Evolutionary conservation across 352 stramenopile genomes (phyloP).

Genomic region (Phytophthora syringae): DNA sequence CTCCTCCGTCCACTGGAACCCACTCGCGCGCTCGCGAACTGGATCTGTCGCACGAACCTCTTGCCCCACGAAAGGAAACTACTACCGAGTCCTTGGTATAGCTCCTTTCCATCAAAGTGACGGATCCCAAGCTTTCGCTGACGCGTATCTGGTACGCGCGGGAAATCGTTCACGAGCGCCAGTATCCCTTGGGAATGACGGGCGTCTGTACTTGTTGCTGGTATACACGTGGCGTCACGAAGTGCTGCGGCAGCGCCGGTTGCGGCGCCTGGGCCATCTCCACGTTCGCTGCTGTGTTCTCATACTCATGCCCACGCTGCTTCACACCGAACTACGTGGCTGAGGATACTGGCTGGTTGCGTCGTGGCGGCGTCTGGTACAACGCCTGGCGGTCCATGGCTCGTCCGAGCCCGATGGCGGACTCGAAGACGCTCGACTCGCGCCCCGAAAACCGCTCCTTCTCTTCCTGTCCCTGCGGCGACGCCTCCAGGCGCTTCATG

Average conservation of each 20-base stretch:
- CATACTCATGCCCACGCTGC: neutral
- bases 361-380: neutral
- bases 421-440: neutral
- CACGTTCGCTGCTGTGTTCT: neutral
- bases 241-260: constrained; percentile 7
- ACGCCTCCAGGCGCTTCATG: constrained; percentile 1
- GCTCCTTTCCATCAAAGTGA: constrained; percentile 20
- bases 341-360: neutral
- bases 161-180: neutral
- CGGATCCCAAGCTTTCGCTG: constrained; percentile 14
- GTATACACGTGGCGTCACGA: neutral
- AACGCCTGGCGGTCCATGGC: neutral
- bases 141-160: constrained; percentile 8
- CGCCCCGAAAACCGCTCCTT: neutral
- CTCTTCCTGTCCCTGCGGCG: neutral
- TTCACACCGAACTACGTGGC: constrained; percentile 11
- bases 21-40: neutral
- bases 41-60: constrained; percentile 3
- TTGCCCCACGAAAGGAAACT: constrained; percentile 5
- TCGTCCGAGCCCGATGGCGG: neutral
- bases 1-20: constrained; percentile 1
- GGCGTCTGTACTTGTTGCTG: constrained; percentile 2
- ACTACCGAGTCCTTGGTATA: constrained; percentile 14
- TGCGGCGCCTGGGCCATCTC: constrained; percentile 6
- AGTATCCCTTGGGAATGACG: too few species aligned